These are phyloP conservation scores for Aspergillus fumigatus DNA, from an alignment of 2,329 filamentous ascomycete species.

Conservation along the genomic window DNA sequence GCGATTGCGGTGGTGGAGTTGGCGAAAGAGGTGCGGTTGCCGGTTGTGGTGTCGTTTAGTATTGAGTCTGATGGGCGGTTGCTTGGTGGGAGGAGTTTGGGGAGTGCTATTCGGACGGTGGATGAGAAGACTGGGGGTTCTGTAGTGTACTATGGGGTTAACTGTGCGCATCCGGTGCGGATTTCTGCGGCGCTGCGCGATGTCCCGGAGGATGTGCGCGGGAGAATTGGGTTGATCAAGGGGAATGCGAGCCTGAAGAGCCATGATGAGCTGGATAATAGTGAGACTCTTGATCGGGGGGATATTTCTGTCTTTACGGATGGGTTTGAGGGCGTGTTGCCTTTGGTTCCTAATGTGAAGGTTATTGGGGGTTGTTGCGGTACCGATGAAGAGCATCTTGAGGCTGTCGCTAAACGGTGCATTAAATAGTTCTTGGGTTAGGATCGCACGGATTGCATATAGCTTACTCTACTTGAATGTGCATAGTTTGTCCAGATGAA, in stretches of 20 bases:
- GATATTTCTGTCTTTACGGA: not conserved
- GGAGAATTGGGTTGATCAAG: constrained; percentile 1
- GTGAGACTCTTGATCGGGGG: constrained; percentile 2
- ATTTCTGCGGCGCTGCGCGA: not conserved
- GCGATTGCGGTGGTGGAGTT: constrained; percentile 5
- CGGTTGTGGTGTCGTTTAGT: constrained; percentile 6
- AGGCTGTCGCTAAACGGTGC: not conserved
- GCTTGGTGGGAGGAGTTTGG: constrained; percentile 1
- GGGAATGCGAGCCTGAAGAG: constrained; percentile 4
- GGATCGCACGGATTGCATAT: not conserved
- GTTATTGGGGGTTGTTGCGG: constrained; percentile 11
- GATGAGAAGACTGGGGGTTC: not conserved
- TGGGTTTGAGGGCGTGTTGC: not conserved
- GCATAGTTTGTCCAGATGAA: not conserved
- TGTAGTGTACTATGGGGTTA: constrained; percentile 2
- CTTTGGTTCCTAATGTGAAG: constrained; percentile 1
- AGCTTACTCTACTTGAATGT: not conserved
- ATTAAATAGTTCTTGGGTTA: not conserved
- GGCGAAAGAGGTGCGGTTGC: constrained; percentile 1
- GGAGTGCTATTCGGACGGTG: not conserved
- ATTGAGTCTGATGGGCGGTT: not conserved
- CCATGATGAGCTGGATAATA: constrained; percentile 5
- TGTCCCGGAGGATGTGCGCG: not conserved
- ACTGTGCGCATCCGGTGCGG: constrained; percentile 3
- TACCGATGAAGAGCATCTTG: constrained; percentile 11